Evolutionary conservation across 2,329 filamentous ascomycete species (phyloP).

Genomic region (Trichoderma hamatum): DNA sequence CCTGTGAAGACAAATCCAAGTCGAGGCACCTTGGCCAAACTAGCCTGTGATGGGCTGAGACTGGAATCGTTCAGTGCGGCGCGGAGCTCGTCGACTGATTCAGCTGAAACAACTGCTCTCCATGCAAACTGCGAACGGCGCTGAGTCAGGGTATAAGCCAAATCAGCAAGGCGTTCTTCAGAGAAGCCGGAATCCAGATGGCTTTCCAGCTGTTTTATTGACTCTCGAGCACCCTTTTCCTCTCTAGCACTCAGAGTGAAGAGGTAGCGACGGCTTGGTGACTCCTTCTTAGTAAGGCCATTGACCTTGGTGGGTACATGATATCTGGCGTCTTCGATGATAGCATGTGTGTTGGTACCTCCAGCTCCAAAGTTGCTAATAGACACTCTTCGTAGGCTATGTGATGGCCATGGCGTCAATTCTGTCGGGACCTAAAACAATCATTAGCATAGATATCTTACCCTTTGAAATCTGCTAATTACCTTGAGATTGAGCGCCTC

Average conservation of each 20-base stretch:
- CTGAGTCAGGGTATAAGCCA: not conserved
- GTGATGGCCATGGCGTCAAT: conserved; percentile 28
- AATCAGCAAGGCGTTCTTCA: not conserved
- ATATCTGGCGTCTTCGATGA: conserved; percentile 15
- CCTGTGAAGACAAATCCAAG: conserved; percentile 14
- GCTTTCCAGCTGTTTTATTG: not conserved
- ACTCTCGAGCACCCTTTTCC: not conserved
- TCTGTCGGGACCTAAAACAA: conserved; percentile 31
- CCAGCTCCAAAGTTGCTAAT: conserved; percentile 44
- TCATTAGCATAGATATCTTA: no score
- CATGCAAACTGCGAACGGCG: not conserved
- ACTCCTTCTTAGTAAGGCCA: not conserved
- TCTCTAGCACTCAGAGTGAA: conserved; percentile 4
- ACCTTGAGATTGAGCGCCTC: conserved; percentile 15
- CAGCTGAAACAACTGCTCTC: not conserved
- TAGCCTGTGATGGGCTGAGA: not conserved
- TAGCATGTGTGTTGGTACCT: conserved; percentile 23
- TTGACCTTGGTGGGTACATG: not conserved
- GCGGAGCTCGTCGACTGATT: not conserved
- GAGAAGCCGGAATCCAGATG: not conserved
- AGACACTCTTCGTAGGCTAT: conserved; percentile 28
- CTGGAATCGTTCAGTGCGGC: not conserved
- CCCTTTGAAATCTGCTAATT: not conserved
- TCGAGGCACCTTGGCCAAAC: not conserved
- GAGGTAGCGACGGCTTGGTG: not conserved